These are phyloP conservation scores for Chalciporus pseudorubinellus DNA, from an alignment of 768 basidiomycete genomes.

Conservation along the genomic window DNA sequence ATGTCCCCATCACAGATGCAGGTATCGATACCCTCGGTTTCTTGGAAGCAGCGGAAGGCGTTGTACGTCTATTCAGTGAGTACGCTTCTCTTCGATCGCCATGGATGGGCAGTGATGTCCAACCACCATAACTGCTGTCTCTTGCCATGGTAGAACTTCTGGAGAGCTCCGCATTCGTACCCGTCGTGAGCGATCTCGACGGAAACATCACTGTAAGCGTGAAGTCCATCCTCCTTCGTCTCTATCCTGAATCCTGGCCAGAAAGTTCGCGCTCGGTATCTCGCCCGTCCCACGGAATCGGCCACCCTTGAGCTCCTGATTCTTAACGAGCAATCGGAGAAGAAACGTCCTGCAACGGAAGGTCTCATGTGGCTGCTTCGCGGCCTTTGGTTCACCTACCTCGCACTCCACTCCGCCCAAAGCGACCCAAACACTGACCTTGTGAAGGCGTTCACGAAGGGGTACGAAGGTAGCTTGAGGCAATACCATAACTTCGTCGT, in stretches of 20 bases:
- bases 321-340: constrained; percentile 79
- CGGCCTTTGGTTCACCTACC: constrained; percentile 86
- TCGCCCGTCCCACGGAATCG: constrained; percentile 60
- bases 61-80: constrained; percentile 89
- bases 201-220: constrained; percentile 83
- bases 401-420: constrained; percentile 71
- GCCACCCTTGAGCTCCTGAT: constrained; percentile 83
- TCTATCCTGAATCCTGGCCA: constrained; percentile 30
- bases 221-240: not conserved
- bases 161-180: constrained; percentile 56
- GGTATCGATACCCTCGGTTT: constrained; percentile 89
- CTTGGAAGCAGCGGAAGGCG: constrained; percentile 83
- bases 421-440: constrained; percentile 57
- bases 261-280: constrained; percentile 89
- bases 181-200: constrained; percentile 83
- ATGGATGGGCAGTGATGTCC: not conserved
- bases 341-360: constrained; percentile 86
- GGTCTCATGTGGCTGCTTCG: constrained; percentile 93
- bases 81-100: constrained; percentile 2
- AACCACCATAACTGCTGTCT: not conserved
- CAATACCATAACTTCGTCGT: constrained; percentile 80
- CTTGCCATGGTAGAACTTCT: constrained; percentile 19
- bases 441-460: constrained; percentile 66
- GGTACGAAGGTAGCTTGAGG: constrained; percentile 82
- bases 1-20: constrained; percentile 80